Base-by-base conservation (phyloP, 768 basidiomycete species). In the Sporobolomyces phaffii region DNA sequence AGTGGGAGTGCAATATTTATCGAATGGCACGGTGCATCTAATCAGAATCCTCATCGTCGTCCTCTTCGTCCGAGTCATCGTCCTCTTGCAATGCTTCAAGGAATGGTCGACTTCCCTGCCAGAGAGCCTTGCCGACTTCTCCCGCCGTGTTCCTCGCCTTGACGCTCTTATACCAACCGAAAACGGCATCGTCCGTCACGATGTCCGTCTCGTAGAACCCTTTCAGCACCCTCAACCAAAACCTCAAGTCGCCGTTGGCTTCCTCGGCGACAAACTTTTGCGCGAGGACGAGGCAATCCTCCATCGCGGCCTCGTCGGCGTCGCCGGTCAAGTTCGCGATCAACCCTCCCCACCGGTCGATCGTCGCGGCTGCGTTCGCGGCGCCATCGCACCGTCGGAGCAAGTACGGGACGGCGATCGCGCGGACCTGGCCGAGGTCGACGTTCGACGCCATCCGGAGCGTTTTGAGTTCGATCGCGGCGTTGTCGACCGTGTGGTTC, bases 361-460 rank as follows among this genome's bases (percentile, higher is more conserved):
- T 81, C 62, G 91, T 80, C 4, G 76, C 77, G 1, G 82, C 80
- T 36, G 83, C 84, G 5, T 81, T 83, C 3, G 83, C 83, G 2
- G 85, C 81, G 45, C 90, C 78, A 53, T 80, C 80, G 50, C 92
- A 86, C 65, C 83, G 83, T 65, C 85, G 84, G 61, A 94, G 85
- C 64, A 98, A 82, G 43, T 85, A 88, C n/a, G 82, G 82, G 41
- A 97, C 82, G n/a, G 97, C 90, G 20, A 88, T 88, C 77, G 92
- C 88, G 57, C 89, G 83, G 20, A 96, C 92, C 56, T 85, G 82
- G n/a, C 83, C 83, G 24, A 96, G 82, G 15, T 89, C 84, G 31
- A 97, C 94, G 74, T 97, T 98, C 74, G 87, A 89, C 40, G 91
- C 91, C 90, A 98, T 94, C 53, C 93, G 88, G 49, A 99, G 83